Percentiles rank a stretch among this genome's conserved stretches.
These are phyloP conservation scores for Calocybe gambosa DNA, from an alignment of 1,284 basidiomycete genomes.

Conservation along the genomic window DNA sequence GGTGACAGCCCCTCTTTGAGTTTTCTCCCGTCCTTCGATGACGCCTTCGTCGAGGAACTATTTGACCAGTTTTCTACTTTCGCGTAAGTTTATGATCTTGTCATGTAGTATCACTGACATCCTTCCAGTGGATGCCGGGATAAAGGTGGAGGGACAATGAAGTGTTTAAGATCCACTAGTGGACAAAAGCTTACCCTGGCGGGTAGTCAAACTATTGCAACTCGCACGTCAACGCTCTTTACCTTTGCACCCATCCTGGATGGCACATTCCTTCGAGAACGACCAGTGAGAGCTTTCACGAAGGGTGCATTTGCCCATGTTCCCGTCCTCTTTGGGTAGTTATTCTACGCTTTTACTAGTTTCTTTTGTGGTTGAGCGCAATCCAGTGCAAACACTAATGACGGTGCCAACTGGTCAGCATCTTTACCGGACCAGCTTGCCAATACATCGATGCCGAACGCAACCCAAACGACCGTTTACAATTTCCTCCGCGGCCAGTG, in stretches of 20 bases:
- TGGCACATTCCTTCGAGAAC: slow-evolving; percentile 22
- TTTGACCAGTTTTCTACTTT: slow-evolving; percentile 25
- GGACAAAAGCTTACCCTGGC: slow-evolving; percentile 22
- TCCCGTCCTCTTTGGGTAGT: slow-evolving; percentile 28
- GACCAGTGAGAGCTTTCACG: slow-evolving; percentile 28
- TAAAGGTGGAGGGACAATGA: slow-evolving; percentile 16
- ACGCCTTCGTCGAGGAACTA: slow-evolving; percentile 24
- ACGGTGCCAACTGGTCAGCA: slow-evolving; percentile 30
- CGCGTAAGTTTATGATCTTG: slow-evolving; percentile 20
- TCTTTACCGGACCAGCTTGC: slow-evolving; percentile 23
- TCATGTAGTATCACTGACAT: neutral
- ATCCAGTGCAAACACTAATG: slow-evolving; percentile 28
- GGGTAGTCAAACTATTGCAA: slow-evolving; percentile 20
- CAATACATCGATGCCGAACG: slow-evolving; percentile 29
- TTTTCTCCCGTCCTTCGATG: slow-evolving; percentile 23
- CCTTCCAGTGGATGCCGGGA: slow-evolving; percentile 21
- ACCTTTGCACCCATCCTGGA: slow-evolving; percentile 30
- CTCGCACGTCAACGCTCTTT: slow-evolving; percentile 24
- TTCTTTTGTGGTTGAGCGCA: neutral
- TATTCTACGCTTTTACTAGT: too few relatives aligned
- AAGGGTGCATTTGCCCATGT: slow-evolving; percentile 26
- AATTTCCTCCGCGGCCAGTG: slow-evolving; percentile 32
- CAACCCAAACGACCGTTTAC: slow-evolving; percentile 29
- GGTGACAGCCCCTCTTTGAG: slow-evolving; percentile 31
- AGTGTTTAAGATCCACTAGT: slow-evolving; percentile 25